Conservation (phyloP, 345 rosid species). For the Rhizophora apiculata region DNA sequence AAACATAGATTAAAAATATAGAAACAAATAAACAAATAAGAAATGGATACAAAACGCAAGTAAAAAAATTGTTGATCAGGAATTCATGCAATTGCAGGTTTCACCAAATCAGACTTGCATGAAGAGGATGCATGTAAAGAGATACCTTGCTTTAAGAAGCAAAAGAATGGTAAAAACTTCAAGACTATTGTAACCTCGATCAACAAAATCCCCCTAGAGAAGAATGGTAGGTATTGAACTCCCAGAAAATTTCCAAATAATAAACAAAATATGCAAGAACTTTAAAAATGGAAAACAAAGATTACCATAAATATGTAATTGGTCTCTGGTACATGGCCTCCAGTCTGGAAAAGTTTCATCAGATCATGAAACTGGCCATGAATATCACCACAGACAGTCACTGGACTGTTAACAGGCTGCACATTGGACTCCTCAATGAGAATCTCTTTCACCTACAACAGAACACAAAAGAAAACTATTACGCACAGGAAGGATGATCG, state of each 20-base stretch:
- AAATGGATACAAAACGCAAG: too few species aligned
- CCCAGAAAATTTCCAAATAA: not conserved
- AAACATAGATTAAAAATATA: too few species aligned
- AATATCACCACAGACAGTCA: conserved; percentile 97
- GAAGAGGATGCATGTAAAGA: not conserved
- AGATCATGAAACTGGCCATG: conserved; percentile 99
- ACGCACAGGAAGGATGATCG: too few species aligned
- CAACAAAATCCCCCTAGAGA: conserved; percentile 89
- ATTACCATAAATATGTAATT: conserved; percentile 93
- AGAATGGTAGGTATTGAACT: conserved; percentile 5
- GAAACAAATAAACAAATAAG: too few species aligned
- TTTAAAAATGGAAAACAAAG: not conserved
- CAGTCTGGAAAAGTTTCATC: conserved; percentile 98
- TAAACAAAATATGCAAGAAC: not conserved
- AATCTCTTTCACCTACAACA: conserved; percentile 85
- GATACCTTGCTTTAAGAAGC: conserved; percentile 92
- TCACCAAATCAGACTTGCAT: not conserved
- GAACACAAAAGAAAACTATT: not conserved
- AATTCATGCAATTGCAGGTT: too few species aligned
- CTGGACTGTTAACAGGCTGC: conserved; percentile 99
- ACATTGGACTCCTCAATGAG: conserved; percentile 98
- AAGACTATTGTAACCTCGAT: conserved; percentile 94
- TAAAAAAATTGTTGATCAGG: too few species aligned
- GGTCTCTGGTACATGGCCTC: conserved; percentile 96
- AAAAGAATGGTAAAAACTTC: conserved; percentile 93